Base-by-base conservation (phyloP, 2,329 filamentous ascomycete species). In the Sarocladium brachiariae region DNA sequence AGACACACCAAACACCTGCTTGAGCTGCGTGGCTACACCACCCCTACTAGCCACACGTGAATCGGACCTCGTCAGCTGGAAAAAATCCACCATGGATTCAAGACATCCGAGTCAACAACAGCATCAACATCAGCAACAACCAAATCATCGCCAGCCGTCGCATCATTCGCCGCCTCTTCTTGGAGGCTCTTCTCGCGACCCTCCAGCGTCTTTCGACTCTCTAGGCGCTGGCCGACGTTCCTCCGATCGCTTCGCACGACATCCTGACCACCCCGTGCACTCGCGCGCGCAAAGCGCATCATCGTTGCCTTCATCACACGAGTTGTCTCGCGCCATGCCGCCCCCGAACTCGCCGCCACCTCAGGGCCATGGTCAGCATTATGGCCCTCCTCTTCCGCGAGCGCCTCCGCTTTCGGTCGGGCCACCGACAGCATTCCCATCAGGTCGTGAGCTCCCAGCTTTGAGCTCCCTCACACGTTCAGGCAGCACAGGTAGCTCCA, bases 381-480 rank as follows among this genome's bases (percentile, higher is more conserved):
- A 76, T 51, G 66, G 70, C 2, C 66, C 75, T 24, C 74, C 74
- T 16, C 69, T 70, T 10, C 74, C 75, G 6, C 64, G 73, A 37
- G 68, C 70, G 13, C 72, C 71, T 48, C 65, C 68, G 4, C 61
- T 72, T 19, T 61, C 68, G 34, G 68, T 71, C 19, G 71, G 72
- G 2, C 70, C 70, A 2, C 68, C 73, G 1, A 67, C 64, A 18
- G 66, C 73, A 3, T 77, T 76, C 49, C 65, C 71, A 0, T 67
- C 72, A 3, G 67, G 75, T 31, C 78, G 81, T 53, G 74, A 78
- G 51, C 64, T 79, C 13, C 75, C 77, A 1, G 73, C 78, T 1
- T 67, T 82, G 11, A 66, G 70, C 24, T 69, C 75, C 11, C 64
- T 81, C 18, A 63, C 73, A 23, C 70, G 78, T 52, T 67, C 74